phyloP scores from a whole-genome alignment of 139 green algal genomes.

The Auxenochlorella protothecoides region DNA sequence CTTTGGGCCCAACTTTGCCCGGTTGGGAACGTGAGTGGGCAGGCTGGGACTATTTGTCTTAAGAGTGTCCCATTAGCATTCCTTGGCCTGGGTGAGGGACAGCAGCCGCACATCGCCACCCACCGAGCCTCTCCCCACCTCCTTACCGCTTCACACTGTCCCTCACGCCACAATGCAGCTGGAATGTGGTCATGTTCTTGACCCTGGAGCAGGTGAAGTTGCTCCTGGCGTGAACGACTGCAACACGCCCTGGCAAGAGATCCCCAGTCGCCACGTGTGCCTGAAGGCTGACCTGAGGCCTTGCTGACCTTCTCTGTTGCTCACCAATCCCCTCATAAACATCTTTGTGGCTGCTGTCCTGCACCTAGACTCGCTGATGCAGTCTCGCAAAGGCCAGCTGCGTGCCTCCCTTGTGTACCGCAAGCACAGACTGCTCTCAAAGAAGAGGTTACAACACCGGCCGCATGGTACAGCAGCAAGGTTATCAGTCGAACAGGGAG shows the following conservation, averaged over 20 bases:
- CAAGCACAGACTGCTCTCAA: not conserved
- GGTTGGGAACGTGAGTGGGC: conserved; percentile 8
- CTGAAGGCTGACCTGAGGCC: not conserved
- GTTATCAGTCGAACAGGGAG: conserved; percentile 65
- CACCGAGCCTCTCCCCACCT: no score
- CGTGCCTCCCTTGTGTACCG: not conserved
- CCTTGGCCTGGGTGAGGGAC: no score
- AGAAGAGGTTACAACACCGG: not conserved
- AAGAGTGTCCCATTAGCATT: no score
- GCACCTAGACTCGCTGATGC: not conserved
- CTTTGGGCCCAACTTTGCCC: conserved; percentile 79
- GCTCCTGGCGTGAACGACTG: not conserved
- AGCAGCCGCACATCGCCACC: no score
- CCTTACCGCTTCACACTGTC: no score
- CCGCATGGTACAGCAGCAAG: not conserved
- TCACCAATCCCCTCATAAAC: not conserved
- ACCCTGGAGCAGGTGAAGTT: conserved; percentile 77
- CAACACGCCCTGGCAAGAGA: not conserved
- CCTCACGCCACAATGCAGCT: not conserved
- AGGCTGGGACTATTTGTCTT: not conserved
- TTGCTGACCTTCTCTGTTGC: not conserved
- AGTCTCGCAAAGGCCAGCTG: not conserved
- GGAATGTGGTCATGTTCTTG: conserved; percentile 80
- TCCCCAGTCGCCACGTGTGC: not conserved
- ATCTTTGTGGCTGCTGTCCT: not conserved